Evolutionary conservation across 768 basidiomycete species (phyloP).

Genomic region (Daedaleopsis nitida): DNA sequence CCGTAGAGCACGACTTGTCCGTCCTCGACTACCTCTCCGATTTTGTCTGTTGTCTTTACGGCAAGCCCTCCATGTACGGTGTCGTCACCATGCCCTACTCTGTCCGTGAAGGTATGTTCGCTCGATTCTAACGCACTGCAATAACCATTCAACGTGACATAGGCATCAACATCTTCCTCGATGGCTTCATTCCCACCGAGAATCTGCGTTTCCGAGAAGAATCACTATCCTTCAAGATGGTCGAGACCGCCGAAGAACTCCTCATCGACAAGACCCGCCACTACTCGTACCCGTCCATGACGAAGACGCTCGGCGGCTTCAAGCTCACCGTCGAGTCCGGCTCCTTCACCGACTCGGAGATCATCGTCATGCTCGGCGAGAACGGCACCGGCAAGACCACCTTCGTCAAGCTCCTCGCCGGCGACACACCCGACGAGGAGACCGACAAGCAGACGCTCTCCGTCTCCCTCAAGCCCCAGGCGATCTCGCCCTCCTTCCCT

Average conservation of each 20-base stretch:
- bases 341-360: constrained; percentile 97
- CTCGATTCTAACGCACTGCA: too few relatives aligned
- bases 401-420: constrained; percentile 92
- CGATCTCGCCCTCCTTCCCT: constrained; percentile 96
- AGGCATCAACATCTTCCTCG: constrained; percentile 99
- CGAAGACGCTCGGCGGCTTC: constrained; percentile 94
- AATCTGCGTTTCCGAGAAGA: constrained; percentile 98
- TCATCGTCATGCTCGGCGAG: constrained; percentile 98
- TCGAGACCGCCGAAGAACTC: constrained; percentile 92
- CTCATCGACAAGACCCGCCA: constrained; percentile 83
- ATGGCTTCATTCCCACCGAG: constrained; percentile 98
- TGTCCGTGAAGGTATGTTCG: constrained; percentile 83
- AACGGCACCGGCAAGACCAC: constrained; percentile 99
- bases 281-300: constrained; percentile 94
- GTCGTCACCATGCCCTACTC: constrained; percentile 99
- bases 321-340: constrained; percentile 92
- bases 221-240: constrained; percentile 95
- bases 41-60: constrained; percentile 97
- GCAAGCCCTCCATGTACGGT: constrained; percentile 96
- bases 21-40: constrained; percentile 98
- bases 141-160: background rate
- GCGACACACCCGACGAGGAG: constrained; percentile 86
- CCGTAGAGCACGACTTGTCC: constrained; percentile 98
- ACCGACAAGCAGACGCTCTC: constrained; percentile 78
- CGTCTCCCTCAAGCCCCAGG: constrained; percentile 98